Evolutionary conservation across 2,329 filamentous ascomycete genomes (phyloP).

Genomic region (Scopulariopsis brevicaulis): DNA sequence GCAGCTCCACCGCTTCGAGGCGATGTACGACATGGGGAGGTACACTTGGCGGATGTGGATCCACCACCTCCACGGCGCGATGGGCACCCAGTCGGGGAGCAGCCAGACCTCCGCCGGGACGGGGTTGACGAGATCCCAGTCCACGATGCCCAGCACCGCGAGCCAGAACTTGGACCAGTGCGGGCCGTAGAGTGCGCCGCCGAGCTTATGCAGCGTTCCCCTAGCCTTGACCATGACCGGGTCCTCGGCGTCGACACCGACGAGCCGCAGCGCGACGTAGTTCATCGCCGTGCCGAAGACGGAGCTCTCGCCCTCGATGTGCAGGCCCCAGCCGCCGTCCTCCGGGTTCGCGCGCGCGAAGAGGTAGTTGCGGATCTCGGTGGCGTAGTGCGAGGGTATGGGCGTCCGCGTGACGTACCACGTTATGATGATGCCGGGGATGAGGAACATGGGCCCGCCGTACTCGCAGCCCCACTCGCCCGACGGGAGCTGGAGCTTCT

Average conservation of each 20-base stretch:
- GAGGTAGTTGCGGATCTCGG: conserved; percentile 87
- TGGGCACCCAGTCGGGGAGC: conserved; percentile 78
- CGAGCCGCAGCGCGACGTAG: conserved; percentile 67
- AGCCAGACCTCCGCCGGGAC: conserved; percentile 91
- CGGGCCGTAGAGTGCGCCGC: conserved; percentile 71
- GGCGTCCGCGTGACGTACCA: conserved; percentile 87
- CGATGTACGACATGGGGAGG: conserved; percentile 81
- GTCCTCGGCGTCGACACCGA: conserved; percentile 77
- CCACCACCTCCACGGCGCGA: conserved; percentile 94
- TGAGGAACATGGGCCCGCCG: conserved; percentile 90
- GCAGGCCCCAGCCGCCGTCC: conserved; percentile 94
- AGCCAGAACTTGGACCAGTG: conserved; percentile 99
- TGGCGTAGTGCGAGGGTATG: conserved; percentile 67
- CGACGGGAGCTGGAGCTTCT: conserved; percentile 74
- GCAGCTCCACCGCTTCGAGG: conserved; percentile 70
- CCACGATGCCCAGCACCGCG: conserved; percentile 66
- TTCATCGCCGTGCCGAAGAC: conserved; percentile 87
- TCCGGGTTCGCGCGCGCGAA: conserved; percentile 73
- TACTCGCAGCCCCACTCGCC: conserved; percentile 98
- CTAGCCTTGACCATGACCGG: conserved; percentile 78
- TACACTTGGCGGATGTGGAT: conserved; percentile 98
- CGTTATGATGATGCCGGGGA: conserved; percentile 73
- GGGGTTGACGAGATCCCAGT: conserved; percentile 92
- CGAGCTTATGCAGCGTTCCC: conserved; percentile 69
- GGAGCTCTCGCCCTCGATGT: conserved; percentile 86